Conservation (phyloP, 2,329 filamentous ascomycete species). For the Incumbomyces lentus region DNA sequence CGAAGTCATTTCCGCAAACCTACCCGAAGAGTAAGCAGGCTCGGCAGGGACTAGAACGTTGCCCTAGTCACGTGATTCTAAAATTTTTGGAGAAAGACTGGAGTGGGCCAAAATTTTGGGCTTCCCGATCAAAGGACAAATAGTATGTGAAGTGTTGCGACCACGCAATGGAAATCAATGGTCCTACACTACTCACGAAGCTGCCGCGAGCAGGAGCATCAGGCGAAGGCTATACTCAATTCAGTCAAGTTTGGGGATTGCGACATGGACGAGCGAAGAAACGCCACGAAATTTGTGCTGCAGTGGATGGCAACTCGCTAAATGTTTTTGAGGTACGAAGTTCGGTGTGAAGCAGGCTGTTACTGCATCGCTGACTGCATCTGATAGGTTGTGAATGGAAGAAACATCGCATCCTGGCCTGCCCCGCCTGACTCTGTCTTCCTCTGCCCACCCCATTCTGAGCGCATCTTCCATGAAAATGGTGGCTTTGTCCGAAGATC, state of each 20-base stretch:
- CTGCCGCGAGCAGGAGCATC: conserved; percentile 35
- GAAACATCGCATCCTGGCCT: conserved; percentile 50
- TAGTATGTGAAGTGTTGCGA: too few species aligned
- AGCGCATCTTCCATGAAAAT: conserved; percentile 39
- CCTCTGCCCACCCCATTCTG: conserved; percentile 47
- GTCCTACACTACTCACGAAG: conserved; percentile 35
- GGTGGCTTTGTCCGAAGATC: conserved; percentile 42
- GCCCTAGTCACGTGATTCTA: not conserved
- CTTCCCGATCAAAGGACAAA: too few species aligned
- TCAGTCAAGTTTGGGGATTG: conserved; percentile 43
- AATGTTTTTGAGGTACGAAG: conserved; percentile 50
- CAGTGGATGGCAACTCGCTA: conserved; percentile 50
- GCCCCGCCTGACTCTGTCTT: conserved; percentile 50
- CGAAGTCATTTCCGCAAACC: too few species aligned
- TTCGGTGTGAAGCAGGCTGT: too few species aligned
- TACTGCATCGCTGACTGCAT: not conserved
- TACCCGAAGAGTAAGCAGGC: too few species aligned
- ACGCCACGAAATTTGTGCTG: conserved; percentile 50
- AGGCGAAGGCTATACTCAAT: conserved; percentile 30
- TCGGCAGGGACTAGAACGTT: too few species aligned
- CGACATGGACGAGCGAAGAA: conserved; percentile 49
- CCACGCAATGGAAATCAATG: conserved; percentile 32
- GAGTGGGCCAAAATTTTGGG: too few species aligned
- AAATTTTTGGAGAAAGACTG: not conserved
- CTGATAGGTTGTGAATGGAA: conserved; percentile 49